Conservation (phyloP, 352 stramenopile species). For the Pythium scleroteichum region DNA sequence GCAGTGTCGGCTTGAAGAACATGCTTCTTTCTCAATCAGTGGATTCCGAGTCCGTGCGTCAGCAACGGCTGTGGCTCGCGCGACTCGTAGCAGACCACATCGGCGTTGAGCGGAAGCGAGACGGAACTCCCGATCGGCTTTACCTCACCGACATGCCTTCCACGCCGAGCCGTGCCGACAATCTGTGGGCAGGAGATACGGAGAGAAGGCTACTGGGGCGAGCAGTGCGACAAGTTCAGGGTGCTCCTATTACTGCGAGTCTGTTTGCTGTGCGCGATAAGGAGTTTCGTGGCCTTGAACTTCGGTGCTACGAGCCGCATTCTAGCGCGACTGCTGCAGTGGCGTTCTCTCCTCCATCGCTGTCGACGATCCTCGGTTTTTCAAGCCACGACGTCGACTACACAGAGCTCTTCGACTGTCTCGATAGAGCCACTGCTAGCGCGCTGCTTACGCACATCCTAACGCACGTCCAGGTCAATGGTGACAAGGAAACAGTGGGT, state of each 20-base stretch:
- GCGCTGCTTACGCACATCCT: conserved; percentile 18
- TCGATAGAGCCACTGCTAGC: background rate
- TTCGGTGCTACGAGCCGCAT: conserved; percentile 52
- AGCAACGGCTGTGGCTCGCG: conserved; percentile 34
- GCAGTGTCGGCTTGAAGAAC: background rate
- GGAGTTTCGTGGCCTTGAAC: conserved; percentile 12
- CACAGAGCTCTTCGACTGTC: background rate
- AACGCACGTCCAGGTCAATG: conserved; percentile 22
- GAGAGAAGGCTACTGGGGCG: conserved; percentile 32
- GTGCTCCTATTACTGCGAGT: conserved; percentile 41
- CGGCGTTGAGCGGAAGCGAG: conserved; percentile 48
- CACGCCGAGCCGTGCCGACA: background rate
- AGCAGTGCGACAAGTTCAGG: conserved; percentile 39
- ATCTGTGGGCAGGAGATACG: background rate
- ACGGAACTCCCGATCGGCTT: conserved; percentile 46
- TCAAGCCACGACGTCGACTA: background rate
- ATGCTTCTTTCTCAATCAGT: conserved; percentile 12
- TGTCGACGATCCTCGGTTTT: conserved; percentile 28
- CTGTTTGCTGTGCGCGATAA: conserved; percentile 22
- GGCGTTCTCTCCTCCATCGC: conserved; percentile 7
- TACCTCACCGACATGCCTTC: conserved; percentile 44
- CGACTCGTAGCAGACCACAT: conserved; percentile 51
- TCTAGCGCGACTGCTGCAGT: conserved; percentile 36
- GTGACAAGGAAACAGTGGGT: background rate
- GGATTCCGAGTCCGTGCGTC: background rate